Conservation (phyloP, 2,329 filamentous ascomycete species). For the Penicillium aurantiogriseum region DNA sequence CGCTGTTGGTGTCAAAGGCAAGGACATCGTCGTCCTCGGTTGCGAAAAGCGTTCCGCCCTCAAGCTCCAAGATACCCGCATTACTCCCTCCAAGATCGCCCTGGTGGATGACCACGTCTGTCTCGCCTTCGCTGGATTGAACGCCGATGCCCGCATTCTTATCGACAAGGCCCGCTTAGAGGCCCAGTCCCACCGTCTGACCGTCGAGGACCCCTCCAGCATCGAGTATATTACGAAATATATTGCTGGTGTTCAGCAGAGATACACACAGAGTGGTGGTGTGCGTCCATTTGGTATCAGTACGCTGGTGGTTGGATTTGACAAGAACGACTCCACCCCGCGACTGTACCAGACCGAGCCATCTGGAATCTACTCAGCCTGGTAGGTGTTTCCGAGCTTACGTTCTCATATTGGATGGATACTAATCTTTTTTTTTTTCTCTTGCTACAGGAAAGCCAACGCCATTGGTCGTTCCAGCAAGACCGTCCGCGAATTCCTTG, state of each 20-base stretch:
- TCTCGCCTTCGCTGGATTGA: slow-evolving; percentile 93
- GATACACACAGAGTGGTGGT: slow-evolving; percentile 98
- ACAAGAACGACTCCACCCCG: slow-evolving; percentile 84
- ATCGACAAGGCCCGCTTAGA: slow-evolving; percentile 98
- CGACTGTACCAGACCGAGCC: slow-evolving; percentile 97
- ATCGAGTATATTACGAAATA: slow-evolving; percentile 99
- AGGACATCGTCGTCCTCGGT: slow-evolving; percentile 89
- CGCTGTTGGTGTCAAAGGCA: slow-evolving; percentile 94
- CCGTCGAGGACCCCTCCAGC: slow-evolving; percentile 93
- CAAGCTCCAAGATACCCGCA: slow-evolving; percentile 98
- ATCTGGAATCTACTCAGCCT: slow-evolving; percentile 98
- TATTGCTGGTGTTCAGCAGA: slow-evolving; percentile 94
- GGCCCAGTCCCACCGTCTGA: slow-evolving; percentile 94
- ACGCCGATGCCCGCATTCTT: slow-evolving; percentile 95
- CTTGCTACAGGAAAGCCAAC: slow-evolving; percentile 81
- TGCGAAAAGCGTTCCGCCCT: slow-evolving; percentile 99
- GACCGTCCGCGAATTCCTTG: slow-evolving; percentile 96
- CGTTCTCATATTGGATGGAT: slow-evolving; percentile 10
- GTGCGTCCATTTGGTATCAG: slow-evolving; percentile 98
- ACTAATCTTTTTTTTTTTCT: slow-evolving; percentile 6
- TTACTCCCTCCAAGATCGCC: slow-evolving; percentile 98
- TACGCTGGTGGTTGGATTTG: slow-evolving; percentile 97
- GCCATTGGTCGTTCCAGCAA: slow-evolving; percentile 98
- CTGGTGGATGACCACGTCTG: slow-evolving; percentile 94
- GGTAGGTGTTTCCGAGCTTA: slow-evolving; percentile 57